Conservation (phyloP, 176 grass and related monocot genomes). For the Saccharum officinarum region DNA sequence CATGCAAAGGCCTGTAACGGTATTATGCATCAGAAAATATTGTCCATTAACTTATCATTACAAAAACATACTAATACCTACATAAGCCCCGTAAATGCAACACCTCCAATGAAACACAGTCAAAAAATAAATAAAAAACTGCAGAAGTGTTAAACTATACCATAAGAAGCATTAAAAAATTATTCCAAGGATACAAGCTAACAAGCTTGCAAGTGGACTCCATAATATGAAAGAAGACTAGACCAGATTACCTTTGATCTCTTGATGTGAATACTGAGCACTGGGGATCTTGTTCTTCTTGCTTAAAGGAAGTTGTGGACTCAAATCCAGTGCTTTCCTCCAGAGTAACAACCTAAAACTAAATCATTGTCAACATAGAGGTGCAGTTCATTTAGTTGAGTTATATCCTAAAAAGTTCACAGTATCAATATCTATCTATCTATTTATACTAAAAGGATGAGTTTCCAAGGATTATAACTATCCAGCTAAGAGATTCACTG, state of each 20-base stretch:
- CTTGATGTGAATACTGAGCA: slow-evolving; percentile 29
- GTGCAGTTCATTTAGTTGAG: slow-evolving; percentile 20
- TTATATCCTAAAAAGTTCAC: background rate
- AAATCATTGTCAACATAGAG: slow-evolving; percentile 38
- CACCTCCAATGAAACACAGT: slow-evolving; percentile 14
- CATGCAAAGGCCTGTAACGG: slow-evolving; percentile 59
- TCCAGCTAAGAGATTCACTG: background rate
- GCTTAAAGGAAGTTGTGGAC: slow-evolving; percentile 27
- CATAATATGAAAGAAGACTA: background rate
- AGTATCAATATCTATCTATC: background rate
- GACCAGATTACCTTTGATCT: slow-evolving; percentile 42
- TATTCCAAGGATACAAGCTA: background rate
- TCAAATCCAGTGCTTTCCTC: slow-evolving; percentile 42
- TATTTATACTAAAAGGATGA: background rate
- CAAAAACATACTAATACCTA: slow-evolving; percentile 8
- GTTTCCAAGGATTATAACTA: background rate
- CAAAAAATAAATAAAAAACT: background rate
- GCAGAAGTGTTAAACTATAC: slow-evolving; percentile 24
- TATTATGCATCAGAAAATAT: slow-evolving; percentile 45
- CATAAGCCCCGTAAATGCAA: background rate
- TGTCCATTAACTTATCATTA: background rate
- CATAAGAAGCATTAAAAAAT: background rate
- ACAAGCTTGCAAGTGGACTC: background rate
- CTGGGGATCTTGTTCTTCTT: slow-evolving; percentile 46
- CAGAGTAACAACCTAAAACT: slow-evolving; percentile 44